Evolutionary conservation across 1,284 basidiomycete genomes (phyloP).

Genomic region (Fomitopsis palustris): DNA sequence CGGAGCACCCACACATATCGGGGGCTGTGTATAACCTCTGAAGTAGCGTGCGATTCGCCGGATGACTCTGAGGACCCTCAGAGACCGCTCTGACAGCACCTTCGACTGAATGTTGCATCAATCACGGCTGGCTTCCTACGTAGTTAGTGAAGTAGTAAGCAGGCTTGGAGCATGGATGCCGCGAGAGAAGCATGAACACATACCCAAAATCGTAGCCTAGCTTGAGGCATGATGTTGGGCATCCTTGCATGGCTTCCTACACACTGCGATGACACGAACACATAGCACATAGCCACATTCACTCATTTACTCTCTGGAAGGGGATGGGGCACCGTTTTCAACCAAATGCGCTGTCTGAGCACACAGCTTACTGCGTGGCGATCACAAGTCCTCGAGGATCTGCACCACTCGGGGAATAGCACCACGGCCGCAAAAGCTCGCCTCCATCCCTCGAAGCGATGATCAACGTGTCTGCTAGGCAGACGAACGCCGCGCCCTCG

Average conservation of each 20-base stretch:
- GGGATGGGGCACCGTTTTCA: neutral
- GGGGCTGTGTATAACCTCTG: neutral
- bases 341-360: neutral
- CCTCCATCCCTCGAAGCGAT: too few species aligned
- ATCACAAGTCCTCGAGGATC: neutral
- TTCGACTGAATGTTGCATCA: neutral
- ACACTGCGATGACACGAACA: too few species aligned
- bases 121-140: neutral
- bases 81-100: neutral
- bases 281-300: neutral
- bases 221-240: neutral
- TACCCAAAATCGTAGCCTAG: neutral
- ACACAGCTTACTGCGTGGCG: neutral
- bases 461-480: too few species aligned
- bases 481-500: too few species aligned
- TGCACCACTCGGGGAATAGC: neutral
- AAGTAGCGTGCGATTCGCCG: neutral
- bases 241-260: neutral
- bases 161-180: neutral
- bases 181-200: neutral
- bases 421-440: too few species aligned
- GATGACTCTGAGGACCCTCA: neutral
- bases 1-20: neutral
- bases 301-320: neutral
- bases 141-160: neutral